Percentiles rank a stretch among this genome's conserved stretches.
Evolutionary conservation across 2,329 filamentous ascomycete species (phyloP).

Genomic region (Diaporthe sp.): DNA sequence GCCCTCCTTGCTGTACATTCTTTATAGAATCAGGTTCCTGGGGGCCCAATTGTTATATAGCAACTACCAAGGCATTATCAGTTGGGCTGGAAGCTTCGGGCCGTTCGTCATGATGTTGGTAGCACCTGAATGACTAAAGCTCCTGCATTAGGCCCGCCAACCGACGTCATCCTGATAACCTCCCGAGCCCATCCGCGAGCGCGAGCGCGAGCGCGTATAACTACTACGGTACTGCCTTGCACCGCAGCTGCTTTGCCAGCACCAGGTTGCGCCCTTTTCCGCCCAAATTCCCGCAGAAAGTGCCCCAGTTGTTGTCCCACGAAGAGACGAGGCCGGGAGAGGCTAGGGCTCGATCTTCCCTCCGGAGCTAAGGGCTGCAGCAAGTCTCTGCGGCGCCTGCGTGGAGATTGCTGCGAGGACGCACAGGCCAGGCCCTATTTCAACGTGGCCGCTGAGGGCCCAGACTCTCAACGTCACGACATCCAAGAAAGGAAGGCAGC

Average conservation of each 20-base stretch:
- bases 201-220: no score
- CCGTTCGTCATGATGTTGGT: conserved; percentile 20
- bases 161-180: conserved; percentile 14
- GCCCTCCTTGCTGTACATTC: background rate
- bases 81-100: background rate
- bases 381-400: background rate
- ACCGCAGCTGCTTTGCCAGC: background rate
- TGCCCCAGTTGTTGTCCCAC: background rate
- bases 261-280: background rate
- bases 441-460: background rate
- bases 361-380: background rate
- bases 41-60: background rate
- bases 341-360: background rate
- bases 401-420: background rate
- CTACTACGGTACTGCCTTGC: no score
- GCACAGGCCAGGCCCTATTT: conserved; percentile 24
- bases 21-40: background rate
- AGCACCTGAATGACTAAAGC: conserved; percentile 26
- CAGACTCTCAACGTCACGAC: conserved; percentile 18
- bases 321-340: background rate
- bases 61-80: background rate
- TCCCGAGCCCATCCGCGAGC: background rate
- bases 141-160: conserved; percentile 18
- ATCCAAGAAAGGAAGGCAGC: background rate
- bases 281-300: background rate